Percentiles rank a stretch among this genome's conserved stretches.
Conservation (phyloP, 805 yeast species). For the Candida xiaguanensis region DNA sequence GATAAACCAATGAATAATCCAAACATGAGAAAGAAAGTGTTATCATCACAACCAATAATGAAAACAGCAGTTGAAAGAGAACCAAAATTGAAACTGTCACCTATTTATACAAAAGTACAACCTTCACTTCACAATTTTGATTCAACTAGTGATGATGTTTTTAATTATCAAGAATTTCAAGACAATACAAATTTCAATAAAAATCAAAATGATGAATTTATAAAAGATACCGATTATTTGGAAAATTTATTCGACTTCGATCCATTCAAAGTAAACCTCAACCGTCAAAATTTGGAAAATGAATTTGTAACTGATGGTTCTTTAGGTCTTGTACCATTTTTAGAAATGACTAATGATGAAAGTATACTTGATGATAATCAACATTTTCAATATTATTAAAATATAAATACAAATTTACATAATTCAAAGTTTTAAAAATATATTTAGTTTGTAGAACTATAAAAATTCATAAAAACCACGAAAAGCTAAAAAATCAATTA, state of each 20-base stretch:
- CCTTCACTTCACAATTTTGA: slow-evolving; percentile 6
- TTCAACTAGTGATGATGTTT: slow-evolving; percentile 8
- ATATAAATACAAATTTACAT: too few relatives aligned
- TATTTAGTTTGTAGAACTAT: too few relatives aligned
- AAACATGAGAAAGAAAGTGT: slow-evolving; percentile 13
- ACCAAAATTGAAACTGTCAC: slow-evolving; percentile 7
- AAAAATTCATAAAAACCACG: too few relatives aligned
- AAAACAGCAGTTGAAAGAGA: slow-evolving; percentile 23
- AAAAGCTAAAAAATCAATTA: too few relatives aligned
- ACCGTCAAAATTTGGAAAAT: slow-evolving; percentile 22
- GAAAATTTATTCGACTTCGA: slow-evolving; percentile 30
- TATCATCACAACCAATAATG: slow-evolving; percentile 16
- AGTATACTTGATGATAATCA: neutral
- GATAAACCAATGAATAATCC: slow-evolving; percentile 14
- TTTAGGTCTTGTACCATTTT: slow-evolving; percentile 65
- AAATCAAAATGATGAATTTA: slow-evolving; percentile 5
- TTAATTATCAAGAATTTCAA: neutral
- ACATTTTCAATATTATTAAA: too few relatives aligned
- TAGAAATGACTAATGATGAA: slow-evolving; percentile 29
- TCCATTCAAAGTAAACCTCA: slow-evolving; percentile 32
- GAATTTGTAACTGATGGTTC: slow-evolving; percentile 85
- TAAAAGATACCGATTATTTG: slow-evolving; percentile 9
- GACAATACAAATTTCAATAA: neutral
- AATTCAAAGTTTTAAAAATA: too few relatives aligned
- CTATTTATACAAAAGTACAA: neutral